Evolutionary conservation across 2,329 filamentous ascomycete species (phyloP), one percentile per base, ranked within the genome.

Genomic region (Pleurostoma richardsiae): DNA sequence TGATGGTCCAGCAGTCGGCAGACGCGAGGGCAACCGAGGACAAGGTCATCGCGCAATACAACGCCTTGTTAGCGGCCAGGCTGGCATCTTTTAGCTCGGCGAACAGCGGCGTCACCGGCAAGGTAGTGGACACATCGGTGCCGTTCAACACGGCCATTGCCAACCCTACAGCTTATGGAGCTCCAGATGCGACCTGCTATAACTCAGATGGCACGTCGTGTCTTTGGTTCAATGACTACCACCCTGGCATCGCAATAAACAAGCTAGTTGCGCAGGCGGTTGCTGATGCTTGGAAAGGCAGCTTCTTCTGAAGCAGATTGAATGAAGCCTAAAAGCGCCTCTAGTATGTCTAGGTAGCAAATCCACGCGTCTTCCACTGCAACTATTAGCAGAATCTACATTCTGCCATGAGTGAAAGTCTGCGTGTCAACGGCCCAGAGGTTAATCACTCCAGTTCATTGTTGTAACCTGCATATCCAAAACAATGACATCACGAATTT

Each of bases 171-270:
- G 58, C 56, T 0, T 74, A 72, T 43, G 72, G 71, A 2, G 58
- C 69, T 0, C 66, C 64, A 2, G 60, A 75, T 40, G 67, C 69
- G 2, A 66, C 60, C 1, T 75, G 72, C 54, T 67, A 57, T 29
- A 68, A 71, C 36, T 53, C 46, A 0, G 59, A 75, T 40, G 72
- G 72, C 4, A 61, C 57, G 10, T 70, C 63, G 8, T 75, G 72
- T 47, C 45, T 75, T 31, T 74, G 72, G 71, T 70, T 65, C 46
- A 68, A 73, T 43, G 55, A 69, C 30, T 72, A 72, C 33, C 69
- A 72, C 31, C 69, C 69, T 0, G 69, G 60, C 0, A 52, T 69
- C 5, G 61, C 61, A 6, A 72, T 72, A 6, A 66, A 72, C 45
- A 54, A 55, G 44, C 57, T 72, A 5, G 68, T 72, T 2, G 69